phyloP scores from a whole-genome alignment of 1,139 yeast species.

The Saccharomycopsis crataegensis region DNA sequence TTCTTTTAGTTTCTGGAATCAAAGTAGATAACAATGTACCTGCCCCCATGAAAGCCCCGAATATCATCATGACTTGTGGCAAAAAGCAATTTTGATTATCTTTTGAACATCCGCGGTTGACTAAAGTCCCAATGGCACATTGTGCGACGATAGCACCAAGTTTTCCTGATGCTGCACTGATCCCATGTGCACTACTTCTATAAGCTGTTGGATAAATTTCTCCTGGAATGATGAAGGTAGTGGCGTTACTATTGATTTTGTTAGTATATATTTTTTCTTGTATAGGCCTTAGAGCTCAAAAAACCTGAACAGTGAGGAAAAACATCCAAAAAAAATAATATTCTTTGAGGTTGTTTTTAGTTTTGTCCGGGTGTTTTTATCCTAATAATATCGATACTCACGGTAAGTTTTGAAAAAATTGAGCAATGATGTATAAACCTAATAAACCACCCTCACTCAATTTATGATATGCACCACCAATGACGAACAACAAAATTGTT shows the following conservation, averaged over 20 bases:
- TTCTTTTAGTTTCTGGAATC: constrained; percentile 86
- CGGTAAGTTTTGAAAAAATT: constrained; percentile 72
- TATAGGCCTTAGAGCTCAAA: no score
- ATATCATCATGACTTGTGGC: constrained; percentile 88
- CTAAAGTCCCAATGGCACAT: constrained; percentile 79
- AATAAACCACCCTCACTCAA: constrained; percentile 56
- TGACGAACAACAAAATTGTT: constrained; percentile 59
- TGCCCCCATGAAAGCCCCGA: constrained; percentile 80
- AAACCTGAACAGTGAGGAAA: no score
- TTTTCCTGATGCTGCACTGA: constrained; percentile 94
- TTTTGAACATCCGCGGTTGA: constrained; percentile 65
- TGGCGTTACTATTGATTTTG: constrained; percentile 60
- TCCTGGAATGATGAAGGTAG: constrained; percentile 94
- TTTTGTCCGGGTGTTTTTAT: no score
- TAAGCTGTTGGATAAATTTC: constrained; percentile 95
- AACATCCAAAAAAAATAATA: no score
- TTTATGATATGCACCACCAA: constrained; percentile 76
- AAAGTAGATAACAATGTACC: constrained; percentile 61
- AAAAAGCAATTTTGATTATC: constrained; percentile 63
- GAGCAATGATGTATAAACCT: constrained; percentile 68
- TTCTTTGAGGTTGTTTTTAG: no score
- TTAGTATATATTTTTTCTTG: no score
- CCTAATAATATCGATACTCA: no score
- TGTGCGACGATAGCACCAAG: constrained; percentile 96
- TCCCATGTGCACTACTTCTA: constrained; percentile 97